phyloP scores from a whole-genome alignment of 768 basidiomycete genomes.

The Hydnomerulius pinastri region DNA sequence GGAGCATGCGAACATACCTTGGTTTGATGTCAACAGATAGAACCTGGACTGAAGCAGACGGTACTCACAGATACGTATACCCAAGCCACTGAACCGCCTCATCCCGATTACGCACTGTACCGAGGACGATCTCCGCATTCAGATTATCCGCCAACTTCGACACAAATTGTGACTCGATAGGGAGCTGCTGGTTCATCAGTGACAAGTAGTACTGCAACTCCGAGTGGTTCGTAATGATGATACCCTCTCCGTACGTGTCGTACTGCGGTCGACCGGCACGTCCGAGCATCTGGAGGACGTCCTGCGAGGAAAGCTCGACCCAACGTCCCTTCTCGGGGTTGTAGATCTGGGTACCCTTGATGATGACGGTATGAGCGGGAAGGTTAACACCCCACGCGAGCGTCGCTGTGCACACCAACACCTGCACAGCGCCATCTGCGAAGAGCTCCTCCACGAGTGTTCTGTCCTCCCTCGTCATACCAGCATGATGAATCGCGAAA shows the following conservation, averaged over 20 bases:
- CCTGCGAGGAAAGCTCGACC: conserved; percentile 94
- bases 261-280: conserved; percentile 97
- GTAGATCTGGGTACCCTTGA: conserved; percentile 99
- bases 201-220: conserved; percentile 97
- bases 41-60: conserved; percentile 4
- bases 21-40: neutral
- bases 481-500: conserved; percentile 97
- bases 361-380: conserved; percentile 96
- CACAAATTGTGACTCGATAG: conserved; percentile 96
- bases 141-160: conserved; percentile 90
- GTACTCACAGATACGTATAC: conserved; percentile 86
- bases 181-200: conserved; percentile 94
- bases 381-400: conserved; percentile 99
- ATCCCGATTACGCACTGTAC: conserved; percentile 91
- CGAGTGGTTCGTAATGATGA: conserved; percentile 97
- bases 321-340: conserved; percentile 98
- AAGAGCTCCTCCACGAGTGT: conserved; percentile 93
- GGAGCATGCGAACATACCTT: conserved; percentile 95
- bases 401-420: conserved; percentile 95
- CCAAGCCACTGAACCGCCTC: conserved; percentile 98
- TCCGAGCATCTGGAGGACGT: conserved; percentile 98
- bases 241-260: conserved; percentile 96
- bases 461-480: conserved; percentile 91
- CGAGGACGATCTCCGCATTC: conserved; percentile 96
- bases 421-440: conserved; percentile 87